Percentiles rank a stretch among this genome's conserved stretches.
Conservation (phyloP, 2,329 filamentous ascomycete genomes). For the Exophiala bonariae region DNA sequence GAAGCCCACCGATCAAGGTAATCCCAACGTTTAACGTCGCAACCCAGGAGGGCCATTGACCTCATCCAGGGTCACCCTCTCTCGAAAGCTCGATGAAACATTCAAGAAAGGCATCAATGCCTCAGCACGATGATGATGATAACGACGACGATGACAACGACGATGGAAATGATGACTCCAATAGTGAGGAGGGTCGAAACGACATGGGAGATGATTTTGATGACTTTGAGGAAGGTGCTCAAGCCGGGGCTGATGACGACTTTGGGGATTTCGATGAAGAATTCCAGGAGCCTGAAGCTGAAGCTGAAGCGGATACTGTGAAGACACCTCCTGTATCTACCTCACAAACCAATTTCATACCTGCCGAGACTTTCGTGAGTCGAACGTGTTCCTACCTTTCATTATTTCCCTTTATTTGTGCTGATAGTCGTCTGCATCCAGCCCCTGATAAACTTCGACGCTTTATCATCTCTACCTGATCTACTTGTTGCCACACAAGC, state of each 20-base stretch:
- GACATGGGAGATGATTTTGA: slow-evolving; percentile 64
- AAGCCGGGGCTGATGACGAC: slow-evolving; percentile 52
- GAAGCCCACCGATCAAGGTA: slow-evolving; percentile 56
- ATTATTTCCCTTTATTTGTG: background rate
- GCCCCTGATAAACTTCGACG: slow-evolving; percentile 53
- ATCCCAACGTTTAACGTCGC: slow-evolving; percentile 38
- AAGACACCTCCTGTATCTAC: slow-evolving; percentile 31
- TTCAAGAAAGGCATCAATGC: slow-evolving; percentile 33
- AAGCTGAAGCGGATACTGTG: slow-evolving; percentile 28
- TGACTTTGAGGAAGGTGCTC: slow-evolving; percentile 53
- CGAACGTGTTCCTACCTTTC: slow-evolving; percentile 31
- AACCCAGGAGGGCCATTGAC: slow-evolving; percentile 59
- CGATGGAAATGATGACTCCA: slow-evolving; percentile 55
- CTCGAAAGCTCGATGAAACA: slow-evolving; percentile 46
- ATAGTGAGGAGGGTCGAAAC: slow-evolving; percentile 55
- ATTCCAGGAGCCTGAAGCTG: slow-evolving; percentile 54
- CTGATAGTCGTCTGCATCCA: slow-evolving; percentile 7
- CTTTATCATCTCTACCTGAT: slow-evolving; percentile 48
- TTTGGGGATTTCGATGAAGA: slow-evolving; percentile 68
- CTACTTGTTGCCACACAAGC: slow-evolving; percentile 39
- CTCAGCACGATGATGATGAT: slow-evolving; percentile 21
- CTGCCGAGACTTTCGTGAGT: slow-evolving; percentile 20
- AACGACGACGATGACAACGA: slow-evolving; percentile 25
- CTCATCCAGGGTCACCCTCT: slow-evolving; percentile 59
- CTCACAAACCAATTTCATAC: slow-evolving; percentile 27